phyloP scores from a whole-genome alignment of 2,329 filamentous ascomycete species.

The Xylariaceae sp. region DNA sequence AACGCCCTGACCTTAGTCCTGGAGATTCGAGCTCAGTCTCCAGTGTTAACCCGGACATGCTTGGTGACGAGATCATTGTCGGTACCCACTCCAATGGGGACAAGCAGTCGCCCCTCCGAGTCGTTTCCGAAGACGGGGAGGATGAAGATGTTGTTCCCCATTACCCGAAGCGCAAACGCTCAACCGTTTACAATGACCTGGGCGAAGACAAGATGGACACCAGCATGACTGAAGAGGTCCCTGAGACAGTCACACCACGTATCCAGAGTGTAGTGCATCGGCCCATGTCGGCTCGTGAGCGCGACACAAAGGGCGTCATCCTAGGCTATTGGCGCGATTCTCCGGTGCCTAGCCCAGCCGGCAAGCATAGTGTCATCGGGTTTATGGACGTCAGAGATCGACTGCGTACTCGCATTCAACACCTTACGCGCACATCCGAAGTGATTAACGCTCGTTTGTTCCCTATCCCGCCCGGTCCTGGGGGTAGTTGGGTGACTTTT shows the following conservation, averaged over 20 bases:
- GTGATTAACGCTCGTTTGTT: constrained; percentile 42
- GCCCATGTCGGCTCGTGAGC: background rate
- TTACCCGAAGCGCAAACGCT: constrained; percentile 55
- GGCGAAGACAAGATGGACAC: constrained; percentile 45
- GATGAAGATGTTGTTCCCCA: constrained; percentile 36
- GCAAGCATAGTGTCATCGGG: constrained; percentile 57
- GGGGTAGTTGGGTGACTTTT: constrained; percentile 62
- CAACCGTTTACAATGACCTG: constrained; percentile 45
- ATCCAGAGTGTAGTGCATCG: background rate
- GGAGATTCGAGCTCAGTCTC: constrained; percentile 40
- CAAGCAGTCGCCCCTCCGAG: constrained; percentile 34
- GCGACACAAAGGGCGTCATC: constrained; percentile 43
- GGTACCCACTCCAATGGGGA: constrained; percentile 39
- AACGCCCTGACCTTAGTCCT: constrained; percentile 43
- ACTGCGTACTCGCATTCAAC: constrained; percentile 56
- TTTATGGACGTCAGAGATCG: constrained; percentile 61
- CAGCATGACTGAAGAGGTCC: constrained; percentile 30
- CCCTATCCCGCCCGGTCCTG: constrained; percentile 51
- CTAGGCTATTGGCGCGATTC: constrained; percentile 62
- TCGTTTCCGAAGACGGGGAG: constrained; percentile 37
- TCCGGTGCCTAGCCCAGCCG: constrained; percentile 40
- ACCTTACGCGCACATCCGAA: constrained; percentile 45
- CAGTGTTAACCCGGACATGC: constrained; percentile 36
- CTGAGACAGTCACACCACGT: constrained; percentile 16
- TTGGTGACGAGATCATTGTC: constrained; percentile 53